Base-by-base conservation (phyloP, 129 eudicot genomes). In the Smallanthus sonchifolius region DNA sequence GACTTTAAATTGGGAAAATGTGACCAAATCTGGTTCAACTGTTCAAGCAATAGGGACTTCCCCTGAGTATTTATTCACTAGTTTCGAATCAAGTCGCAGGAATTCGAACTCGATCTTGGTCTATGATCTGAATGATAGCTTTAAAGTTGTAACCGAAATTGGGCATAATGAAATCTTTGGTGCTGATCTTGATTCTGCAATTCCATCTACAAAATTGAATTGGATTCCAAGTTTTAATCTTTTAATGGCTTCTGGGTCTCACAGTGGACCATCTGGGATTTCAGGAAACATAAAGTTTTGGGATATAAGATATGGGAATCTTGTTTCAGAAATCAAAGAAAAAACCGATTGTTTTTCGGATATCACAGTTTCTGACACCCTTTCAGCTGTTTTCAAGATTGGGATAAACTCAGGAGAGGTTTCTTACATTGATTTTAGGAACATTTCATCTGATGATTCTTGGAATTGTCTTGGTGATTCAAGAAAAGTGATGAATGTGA, bases 191-290 rank as follows among this genome's bases (percentile, higher is more conserved):
- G 87, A 87, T 87, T 86, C 94, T 2, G 92, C 91, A 0, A 85
- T 95, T 79, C 99, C 96, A 19, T 84, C 97, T 0, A 95, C 99
- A 0, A 91, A 95, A 71, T 42, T 95, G 74, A 82, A 69, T 49
- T 95, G 99, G 97, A 79, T 88, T 68, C 76, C 99, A 1, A 84
- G 87, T 79, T 78, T 83, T 51, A 91, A 82, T 70, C 69, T 91
- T 84, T 81, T 95, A 75, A 91, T 95, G 97, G 92, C 97, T 64
- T 88, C 96, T 9, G 99, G 97, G 70, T 91, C 94, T 13, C 99
- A 91, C 61, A 91, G 99, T 73, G 99, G 99, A 61, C 85, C 94
- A 36, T 78, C 89, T 10, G 97, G 99, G 63, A 87, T 91, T 11
- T 35, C 54, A 32, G 97, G 99, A 2, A 87, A 82, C 64, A 88